Evolutionary conservation across 2,329 filamentous ascomycete genomes (phyloP).

Genomic region (Hypoxylon sp.): DNA sequence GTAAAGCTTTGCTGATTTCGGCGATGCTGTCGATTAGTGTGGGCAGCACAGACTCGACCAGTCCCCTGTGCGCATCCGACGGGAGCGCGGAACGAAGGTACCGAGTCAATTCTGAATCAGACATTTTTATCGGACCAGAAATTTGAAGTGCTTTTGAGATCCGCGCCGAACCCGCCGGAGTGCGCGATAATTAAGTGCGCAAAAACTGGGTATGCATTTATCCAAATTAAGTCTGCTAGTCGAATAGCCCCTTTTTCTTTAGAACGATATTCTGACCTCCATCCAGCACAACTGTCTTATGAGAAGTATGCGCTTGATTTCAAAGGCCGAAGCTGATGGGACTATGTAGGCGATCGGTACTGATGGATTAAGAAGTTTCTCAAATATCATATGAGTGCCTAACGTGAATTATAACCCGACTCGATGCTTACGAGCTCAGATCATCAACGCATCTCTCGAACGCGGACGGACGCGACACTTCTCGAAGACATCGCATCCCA

Average conservation of each 20-base stretch:
- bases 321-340: too few species aligned
- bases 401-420: too few species aligned
- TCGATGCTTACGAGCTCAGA: too few species aligned
- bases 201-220: slow-evolving; percentile 1
- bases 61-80: slow-evolving; percentile 40
- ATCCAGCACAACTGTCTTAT: too few species aligned
- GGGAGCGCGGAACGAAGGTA: slow-evolving; percentile 28
- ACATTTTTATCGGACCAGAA: slow-evolving; percentile 3
- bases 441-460: too few species aligned
- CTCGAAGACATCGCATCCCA: too few species aligned
- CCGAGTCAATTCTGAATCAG: slow-evolving; percentile 5
- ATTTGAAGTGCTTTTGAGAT: background rate
- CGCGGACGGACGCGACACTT: too few species aligned
- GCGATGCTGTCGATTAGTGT: slow-evolving; percentile 59
- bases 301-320: too few species aligned
- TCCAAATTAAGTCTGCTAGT: background rate
- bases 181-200: background rate
- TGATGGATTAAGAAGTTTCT: too few species aligned
- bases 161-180: background rate
- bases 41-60: slow-evolving; percentile 62
- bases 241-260: background rate
- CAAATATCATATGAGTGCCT: too few species aligned
- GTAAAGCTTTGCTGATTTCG: slow-evolving; percentile 59
- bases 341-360: too few species aligned
- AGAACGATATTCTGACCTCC: background rate